Conservation (phyloP, 2,329 filamentous ascomycete genomes). For the Pseudogymnoascus sp. region DNA sequence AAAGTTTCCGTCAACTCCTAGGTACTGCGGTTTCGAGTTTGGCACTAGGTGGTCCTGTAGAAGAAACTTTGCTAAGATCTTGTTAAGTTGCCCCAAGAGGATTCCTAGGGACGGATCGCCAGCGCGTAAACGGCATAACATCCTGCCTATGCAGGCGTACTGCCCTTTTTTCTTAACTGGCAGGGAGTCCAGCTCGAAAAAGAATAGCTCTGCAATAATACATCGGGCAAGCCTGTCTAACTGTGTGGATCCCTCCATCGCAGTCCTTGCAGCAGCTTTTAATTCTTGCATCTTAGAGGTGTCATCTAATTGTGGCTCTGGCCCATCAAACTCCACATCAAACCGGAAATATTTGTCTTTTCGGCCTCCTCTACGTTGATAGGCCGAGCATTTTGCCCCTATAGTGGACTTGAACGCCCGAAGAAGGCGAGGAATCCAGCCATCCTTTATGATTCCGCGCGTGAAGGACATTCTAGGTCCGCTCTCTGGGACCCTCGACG, state of each 20-base stretch:
- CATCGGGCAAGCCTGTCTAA: conserved; percentile 10
- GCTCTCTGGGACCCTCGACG: not conserved
- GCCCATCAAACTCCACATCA: conserved; percentile 12
- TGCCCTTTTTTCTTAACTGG: not conserved
- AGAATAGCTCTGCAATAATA: conserved; percentile 14
- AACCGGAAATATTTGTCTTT: conserved; percentile 14
- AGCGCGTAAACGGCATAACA: conserved; percentile 8
- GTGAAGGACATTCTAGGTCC: not conserved
- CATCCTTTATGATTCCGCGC: not conserved
- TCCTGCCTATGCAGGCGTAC: conserved; percentile 11
- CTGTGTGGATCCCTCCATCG: conserved; percentile 2
- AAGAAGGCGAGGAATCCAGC: conserved; percentile 14
- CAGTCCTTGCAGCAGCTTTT: not conserved
- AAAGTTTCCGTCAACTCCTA: not conserved
- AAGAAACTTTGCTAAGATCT: not conserved
- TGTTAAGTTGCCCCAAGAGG: not conserved
- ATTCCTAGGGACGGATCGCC: not conserved
- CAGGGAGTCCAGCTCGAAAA: conserved; percentile 13
- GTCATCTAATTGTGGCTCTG: conserved; percentile 14
- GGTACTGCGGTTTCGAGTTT: not conserved
- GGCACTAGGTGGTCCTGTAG: not conserved
- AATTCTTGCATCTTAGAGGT: conserved; percentile 13
- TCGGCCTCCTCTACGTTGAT: not conserved
- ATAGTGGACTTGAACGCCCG: conserved; percentile 13
- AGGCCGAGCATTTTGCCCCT: conserved; percentile 8